Percentiles rank a stretch among this genome's conserved stretches.
These are phyloP conservation scores for Pythium dissotocum DNA, from an alignment of 352 stramenopile species.

Conservation along the genomic window DNA sequence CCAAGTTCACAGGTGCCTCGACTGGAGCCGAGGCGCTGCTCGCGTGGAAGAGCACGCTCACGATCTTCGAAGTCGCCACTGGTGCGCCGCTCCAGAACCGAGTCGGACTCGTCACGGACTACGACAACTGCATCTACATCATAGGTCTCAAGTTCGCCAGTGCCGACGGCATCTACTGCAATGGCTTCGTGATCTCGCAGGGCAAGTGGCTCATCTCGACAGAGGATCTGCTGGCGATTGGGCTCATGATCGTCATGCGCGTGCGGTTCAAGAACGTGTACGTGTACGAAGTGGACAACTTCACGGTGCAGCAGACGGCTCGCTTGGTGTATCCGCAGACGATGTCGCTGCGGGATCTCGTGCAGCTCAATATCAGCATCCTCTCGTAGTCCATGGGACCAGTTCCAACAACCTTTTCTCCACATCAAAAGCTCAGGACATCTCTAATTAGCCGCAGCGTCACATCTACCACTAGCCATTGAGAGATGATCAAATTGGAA, in stretches of 20 bases:
- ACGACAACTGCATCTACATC: constrained; percentile 51
- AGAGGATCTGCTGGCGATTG: constrained; percentile 39
- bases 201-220: constrained; percentile 48
- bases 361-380: constrained; percentile 26
- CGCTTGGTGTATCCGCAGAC: constrained; percentile 35
- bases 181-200: constrained; percentile 57
- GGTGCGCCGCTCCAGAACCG: constrained; percentile 23
- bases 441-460: no score
- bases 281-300: constrained; percentile 39
- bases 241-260: constrained; percentile 46
- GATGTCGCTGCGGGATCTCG: constrained; percentile 27
- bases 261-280: constrained; percentile 47
- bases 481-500: no score
- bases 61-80: constrained; percentile 24
- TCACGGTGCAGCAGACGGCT: constrained; percentile 28
- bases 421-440: no score
- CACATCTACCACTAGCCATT: no score
- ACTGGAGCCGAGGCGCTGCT: constrained; percentile 1
- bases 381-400: no score
- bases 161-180: constrained; percentile 60
- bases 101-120: constrained; percentile 36
- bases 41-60: constrained; percentile 15
- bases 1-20: no score
- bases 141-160: constrained; percentile 40
- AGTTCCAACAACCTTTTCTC: no score